These are phyloP conservation scores for Westerdykella ornata DNA, from an alignment of 2,329 filamentous ascomycete genomes.

Conservation along the genomic window DNA sequence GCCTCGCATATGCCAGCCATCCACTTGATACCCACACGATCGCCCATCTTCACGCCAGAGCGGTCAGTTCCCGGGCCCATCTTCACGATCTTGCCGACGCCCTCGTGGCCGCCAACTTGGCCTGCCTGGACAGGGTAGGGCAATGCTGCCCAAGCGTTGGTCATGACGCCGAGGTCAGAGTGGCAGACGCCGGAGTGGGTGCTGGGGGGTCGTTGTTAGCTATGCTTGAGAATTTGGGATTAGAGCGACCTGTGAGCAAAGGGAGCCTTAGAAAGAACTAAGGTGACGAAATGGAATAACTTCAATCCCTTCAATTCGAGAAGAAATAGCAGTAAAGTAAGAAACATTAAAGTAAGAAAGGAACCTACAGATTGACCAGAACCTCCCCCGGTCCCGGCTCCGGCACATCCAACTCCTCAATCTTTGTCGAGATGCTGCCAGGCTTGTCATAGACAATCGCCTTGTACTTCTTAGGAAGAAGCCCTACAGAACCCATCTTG, in stretches of 20 bases:
- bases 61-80: constrained; percentile 55
- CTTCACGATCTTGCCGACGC: constrained; percentile 59
- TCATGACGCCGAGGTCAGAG: constrained; percentile 51
- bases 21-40: constrained; percentile 67
- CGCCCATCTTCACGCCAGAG: constrained; percentile 55
- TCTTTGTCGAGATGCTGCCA: constrained; percentile 57
- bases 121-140: constrained; percentile 53
- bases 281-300: too few relatives aligned
- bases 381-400: constrained; percentile 59
- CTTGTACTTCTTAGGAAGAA: constrained; percentile 56
- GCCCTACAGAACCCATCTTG: constrained; percentile 20
- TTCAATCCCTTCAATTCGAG: not conserved
- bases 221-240: not conserved
- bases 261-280: too few relatives aligned
- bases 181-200: constrained; percentile 62
- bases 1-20: constrained; percentile 50
- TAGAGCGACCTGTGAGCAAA: not conserved
- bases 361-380: constrained; percentile 52
- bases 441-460: constrained; percentile 60
- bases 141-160: constrained; percentile 49
- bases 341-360: not conserved
- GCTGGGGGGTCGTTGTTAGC: constrained; percentile 6
- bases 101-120: constrained; percentile 64
- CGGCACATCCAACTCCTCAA: constrained; percentile 57
- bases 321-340: not conserved